Percentiles rank a stretch among this genome's conserved stretches.
These are phyloP conservation scores for Aureobasidium sp. DNA, from an alignment of 2,329 filamentous ascomycete species.

Conservation along the genomic window DNA sequence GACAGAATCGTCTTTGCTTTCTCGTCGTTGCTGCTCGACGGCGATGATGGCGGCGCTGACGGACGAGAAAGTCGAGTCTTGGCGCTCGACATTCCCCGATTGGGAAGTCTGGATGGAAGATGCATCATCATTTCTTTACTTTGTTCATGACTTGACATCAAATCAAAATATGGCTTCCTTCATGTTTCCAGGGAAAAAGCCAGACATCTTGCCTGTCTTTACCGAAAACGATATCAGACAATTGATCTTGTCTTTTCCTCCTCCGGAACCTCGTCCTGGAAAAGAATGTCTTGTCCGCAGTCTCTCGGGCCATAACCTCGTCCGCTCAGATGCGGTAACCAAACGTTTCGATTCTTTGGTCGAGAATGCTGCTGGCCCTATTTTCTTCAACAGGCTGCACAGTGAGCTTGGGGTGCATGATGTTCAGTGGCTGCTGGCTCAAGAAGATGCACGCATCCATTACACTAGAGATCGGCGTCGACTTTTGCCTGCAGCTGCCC, in stretches of 20 bases:
- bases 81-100: constrained; percentile 3
- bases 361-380: background rate
- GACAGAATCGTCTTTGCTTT: background rate
- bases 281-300: constrained; percentile 13
- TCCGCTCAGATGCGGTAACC: constrained; percentile 6
- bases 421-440: constrained; percentile 9
- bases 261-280: constrained; percentile 1
- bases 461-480: constrained; percentile 6
- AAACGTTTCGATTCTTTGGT: constrained; percentile 13
- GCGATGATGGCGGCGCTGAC: background rate
- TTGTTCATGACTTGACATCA: no score
- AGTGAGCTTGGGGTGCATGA: constrained; percentile 9
- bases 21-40: constrained; percentile 1
- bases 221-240: constrained; percentile 8
- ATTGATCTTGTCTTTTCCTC: constrained; percentile 11
- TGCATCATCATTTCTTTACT: constrained; percentile 1
- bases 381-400: constrained; percentile 6
- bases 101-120: background rate
- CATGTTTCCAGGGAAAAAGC: background rate
- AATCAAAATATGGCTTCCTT: background rate
- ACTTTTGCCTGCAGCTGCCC: background rate
- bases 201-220: background rate
- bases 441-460: background rate
- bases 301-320: constrained; percentile 6
- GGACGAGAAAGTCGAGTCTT: background rate